Evolutionary conservation across 176 grass and related monocot genomes (phyloP).

Genomic region (Secale cereale): DNA sequence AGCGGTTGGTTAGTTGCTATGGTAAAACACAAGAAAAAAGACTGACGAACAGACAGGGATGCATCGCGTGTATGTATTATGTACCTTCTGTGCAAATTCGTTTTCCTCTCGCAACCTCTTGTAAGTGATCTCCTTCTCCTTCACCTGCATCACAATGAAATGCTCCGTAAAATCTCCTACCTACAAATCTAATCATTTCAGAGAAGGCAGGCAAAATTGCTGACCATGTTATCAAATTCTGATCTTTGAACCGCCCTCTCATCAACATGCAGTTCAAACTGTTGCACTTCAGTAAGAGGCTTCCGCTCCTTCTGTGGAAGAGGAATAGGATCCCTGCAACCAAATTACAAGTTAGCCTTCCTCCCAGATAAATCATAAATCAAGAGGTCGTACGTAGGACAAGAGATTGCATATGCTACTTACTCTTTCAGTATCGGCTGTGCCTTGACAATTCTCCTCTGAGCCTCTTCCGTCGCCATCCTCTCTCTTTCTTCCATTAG

Average conservation of each 20-base stretch:
- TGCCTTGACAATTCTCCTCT: constrained; percentile 67
- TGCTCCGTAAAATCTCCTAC: not conserved
- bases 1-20: not conserved
- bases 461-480: constrained; percentile 60
- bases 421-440: constrained; percentile 80
- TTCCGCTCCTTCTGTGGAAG: constrained; percentile 76
- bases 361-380: not conserved
- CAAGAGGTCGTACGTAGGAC: not conserved
- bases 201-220: not conserved
- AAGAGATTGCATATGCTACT: not conserved
- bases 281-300: constrained; percentile 85
- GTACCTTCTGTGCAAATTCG: constrained; percentile 76
- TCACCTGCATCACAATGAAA: constrained; percentile 47
- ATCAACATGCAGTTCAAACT: constrained; percentile 66
- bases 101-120: constrained; percentile 87
- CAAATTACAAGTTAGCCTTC: constrained; percentile 17
- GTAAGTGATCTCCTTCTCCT: constrained; percentile 81
- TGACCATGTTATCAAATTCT: constrained; percentile 86
- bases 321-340: constrained; percentile 72
- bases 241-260: constrained; percentile 75
- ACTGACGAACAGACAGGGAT: not conserved
- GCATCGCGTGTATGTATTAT: not conserved
- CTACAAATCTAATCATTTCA: not conserved
- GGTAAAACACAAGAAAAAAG: not conserved
- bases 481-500: constrained; percentile 62